Conservation (phyloP, 2,329 filamentous ascomycete species). For the Madurella fahalii region DNA sequence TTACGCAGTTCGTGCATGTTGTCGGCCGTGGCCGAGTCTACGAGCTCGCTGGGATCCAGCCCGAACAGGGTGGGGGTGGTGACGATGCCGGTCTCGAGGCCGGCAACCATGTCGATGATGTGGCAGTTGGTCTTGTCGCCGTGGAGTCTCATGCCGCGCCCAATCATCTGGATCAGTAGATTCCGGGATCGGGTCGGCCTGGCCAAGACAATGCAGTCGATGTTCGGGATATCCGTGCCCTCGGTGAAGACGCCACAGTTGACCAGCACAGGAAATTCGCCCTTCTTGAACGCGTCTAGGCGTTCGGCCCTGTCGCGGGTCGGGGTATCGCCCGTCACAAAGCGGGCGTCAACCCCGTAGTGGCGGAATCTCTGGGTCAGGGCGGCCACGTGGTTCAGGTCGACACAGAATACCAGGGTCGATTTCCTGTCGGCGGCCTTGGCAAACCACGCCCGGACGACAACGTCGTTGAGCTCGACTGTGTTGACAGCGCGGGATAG, state of each 20-base stretch:
- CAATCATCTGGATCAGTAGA: conserved; percentile 95
- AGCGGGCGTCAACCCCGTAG: conserved; percentile 76
- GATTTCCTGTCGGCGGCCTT: conserved; percentile 72
- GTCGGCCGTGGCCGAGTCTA: conserved; percentile 61
- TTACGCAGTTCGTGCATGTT: conserved; percentile 56
- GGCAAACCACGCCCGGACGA: conserved; percentile 79
- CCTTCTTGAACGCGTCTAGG: conserved; percentile 70
- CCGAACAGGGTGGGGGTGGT: conserved; percentile 92
- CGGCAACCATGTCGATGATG: conserved; percentile 92
- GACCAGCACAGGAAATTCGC: conserved; percentile 79
- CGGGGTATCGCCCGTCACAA: conserved; percentile 78
- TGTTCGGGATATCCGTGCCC: conserved; percentile 95
- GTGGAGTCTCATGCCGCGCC: conserved; percentile 81
- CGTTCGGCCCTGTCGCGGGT: conserved; percentile 63
- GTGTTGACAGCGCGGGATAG: conserved; percentile 83
- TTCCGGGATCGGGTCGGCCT: conserved; percentile 91
- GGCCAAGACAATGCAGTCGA: conserved; percentile 87
- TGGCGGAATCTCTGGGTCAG: conserved; percentile 73
- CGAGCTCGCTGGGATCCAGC: conserved; percentile 74
- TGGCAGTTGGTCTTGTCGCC: conserved; percentile 84
- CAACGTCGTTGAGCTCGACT: conserved; percentile 72
- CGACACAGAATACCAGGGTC: conserved; percentile 91
- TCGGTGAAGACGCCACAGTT: conserved; percentile 98
- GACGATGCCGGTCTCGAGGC: conserved; percentile 76
- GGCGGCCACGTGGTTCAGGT: conserved; percentile 73